Evolutionary conservation across 2,329 filamentous ascomycete species (phyloP).

Genomic region (Monosporascus sp.): DNA sequence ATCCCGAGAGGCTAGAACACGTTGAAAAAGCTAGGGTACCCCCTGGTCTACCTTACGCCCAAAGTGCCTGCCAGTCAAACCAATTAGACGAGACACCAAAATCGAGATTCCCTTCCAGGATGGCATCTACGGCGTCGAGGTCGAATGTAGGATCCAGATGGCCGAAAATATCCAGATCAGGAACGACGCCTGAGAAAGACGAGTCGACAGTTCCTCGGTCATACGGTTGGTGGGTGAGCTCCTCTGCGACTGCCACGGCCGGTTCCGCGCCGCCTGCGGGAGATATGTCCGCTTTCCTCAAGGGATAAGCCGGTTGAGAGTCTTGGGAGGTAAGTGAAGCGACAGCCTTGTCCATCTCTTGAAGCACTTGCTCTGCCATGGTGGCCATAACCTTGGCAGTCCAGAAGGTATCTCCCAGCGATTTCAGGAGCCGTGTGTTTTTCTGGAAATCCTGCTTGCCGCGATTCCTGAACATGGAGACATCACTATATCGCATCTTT

Average conservation of each 20-base stretch:
- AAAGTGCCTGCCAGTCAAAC: constrained; percentile 31
- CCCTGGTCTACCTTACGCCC: constrained; percentile 10
- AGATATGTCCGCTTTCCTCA: constrained; percentile 14
- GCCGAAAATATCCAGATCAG: constrained; percentile 49
- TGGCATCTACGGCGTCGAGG: constrained; percentile 48
- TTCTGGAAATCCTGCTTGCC: constrained; percentile 49
- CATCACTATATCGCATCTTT: constrained; percentile 56
- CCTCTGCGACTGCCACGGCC: constrained; percentile 2
- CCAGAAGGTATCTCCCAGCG: constrained; percentile 53
- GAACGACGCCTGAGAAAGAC: constrained; percentile 36
- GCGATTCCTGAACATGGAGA: constrained; percentile 54
- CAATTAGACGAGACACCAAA: constrained; percentile 49
- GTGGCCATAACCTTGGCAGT: constrained; percentile 49
- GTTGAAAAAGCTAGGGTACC: not conserved
- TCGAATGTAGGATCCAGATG: constrained; percentile 52
- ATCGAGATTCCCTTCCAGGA: constrained; percentile 49
- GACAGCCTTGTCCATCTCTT: constrained; percentile 51
- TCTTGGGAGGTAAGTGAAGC: constrained; percentile 35
- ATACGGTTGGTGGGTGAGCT: constrained; percentile 2
- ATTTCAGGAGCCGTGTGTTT: constrained; percentile 47
- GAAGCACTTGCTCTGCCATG: constrained; percentile 49
- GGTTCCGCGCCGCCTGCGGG: constrained; percentile 9
- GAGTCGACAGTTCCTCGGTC: constrained; percentile 32
- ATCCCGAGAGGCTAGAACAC: no score
- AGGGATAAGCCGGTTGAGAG: constrained; percentile 13